These are phyloP conservation scores for Meyerozyma carpophila DNA, from an alignment of 1,139 yeast species.

Conservation along the genomic window DNA sequence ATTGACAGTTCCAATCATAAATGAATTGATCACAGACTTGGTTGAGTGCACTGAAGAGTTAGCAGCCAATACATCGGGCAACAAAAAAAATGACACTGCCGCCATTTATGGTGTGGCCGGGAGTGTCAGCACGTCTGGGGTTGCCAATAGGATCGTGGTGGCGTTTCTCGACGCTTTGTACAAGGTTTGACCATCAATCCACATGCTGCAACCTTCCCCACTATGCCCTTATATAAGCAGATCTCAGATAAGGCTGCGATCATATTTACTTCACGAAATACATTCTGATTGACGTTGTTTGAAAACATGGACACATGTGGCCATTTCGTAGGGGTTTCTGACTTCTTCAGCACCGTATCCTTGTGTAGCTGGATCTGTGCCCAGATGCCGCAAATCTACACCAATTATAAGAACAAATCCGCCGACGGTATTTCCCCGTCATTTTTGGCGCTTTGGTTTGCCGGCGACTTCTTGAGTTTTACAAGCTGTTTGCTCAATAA, in stretches of 20 bases:
- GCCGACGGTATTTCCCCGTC: conserved; percentile 84
- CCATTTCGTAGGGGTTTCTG: conserved; percentile 16
- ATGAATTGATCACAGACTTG: conserved; percentile 56
- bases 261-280: background rate
- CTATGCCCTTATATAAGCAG: background rate
- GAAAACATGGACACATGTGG: background rate
- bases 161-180: conserved; percentile 80
- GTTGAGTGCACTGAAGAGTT: conserved; percentile 42
- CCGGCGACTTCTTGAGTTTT: conserved; percentile 80
- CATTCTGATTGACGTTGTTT: background rate
- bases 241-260: background rate
- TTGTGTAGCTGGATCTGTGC: conserved; percentile 71
- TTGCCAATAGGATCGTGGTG: conserved; percentile 74
- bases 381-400: conserved; percentile 78
- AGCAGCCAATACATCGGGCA: conserved; percentile 25
- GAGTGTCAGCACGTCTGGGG: conserved; percentile 73
- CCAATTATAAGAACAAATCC: conserved; percentile 69
- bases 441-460: conserved; percentile 72
- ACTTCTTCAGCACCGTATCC: conserved; percentile 30
- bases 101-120: conserved; percentile 96
- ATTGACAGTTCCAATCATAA: conserved; percentile 59
- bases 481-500: conserved; percentile 74
- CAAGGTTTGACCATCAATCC: conserved; percentile 25
- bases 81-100: conserved; percentile 50
- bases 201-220: background rate